phyloP scores from a whole-genome alignment of 805 yeast species.

The Candida suzukii region DNA sequence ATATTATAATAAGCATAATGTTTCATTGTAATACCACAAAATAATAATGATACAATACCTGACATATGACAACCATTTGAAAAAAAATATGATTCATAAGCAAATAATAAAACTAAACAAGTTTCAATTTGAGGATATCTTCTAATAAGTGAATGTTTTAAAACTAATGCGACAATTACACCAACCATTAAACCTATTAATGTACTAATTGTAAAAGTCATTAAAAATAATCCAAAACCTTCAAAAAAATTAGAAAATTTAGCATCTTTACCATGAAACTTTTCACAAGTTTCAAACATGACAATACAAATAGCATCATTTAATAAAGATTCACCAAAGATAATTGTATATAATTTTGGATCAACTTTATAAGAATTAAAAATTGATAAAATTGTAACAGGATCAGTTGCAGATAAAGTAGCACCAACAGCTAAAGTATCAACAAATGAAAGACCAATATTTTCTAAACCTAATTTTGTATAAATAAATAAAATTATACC shows the following conservation, averaged over 20 bases:
- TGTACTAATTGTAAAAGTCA: constrained; percentile 88
- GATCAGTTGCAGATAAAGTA: constrained; percentile 96
- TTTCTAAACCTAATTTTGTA: constrained; percentile 89
- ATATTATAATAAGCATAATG: constrained; percentile 96
- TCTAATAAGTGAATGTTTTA: constrained; percentile 89
- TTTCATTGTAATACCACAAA: constrained; percentile 94
- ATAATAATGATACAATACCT: constrained; percentile 89
- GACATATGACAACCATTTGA: constrained; percentile 99
- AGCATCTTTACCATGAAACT: constrained; percentile 83
- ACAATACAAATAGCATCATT: constrained; percentile 98
- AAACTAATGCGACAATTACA: constrained; percentile 76
- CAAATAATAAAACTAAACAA: constrained; percentile 81
- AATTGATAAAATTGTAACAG: constrained; percentile 92
- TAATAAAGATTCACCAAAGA: constrained; percentile 90
- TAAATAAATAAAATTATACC: constrained; percentile 85
- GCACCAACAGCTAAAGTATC: constrained; percentile 98
- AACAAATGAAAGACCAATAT: constrained; percentile 84
- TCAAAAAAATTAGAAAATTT: constrained; percentile 74
- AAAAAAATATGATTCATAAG: constrained; percentile 94
- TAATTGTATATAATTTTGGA: constrained; percentile 93
- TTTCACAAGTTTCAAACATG: constrained; percentile 97
- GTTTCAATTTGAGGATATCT: constrained; percentile 97
- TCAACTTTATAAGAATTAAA: constrained; percentile 97
- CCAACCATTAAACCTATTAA: constrained; percentile 87
- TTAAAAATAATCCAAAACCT: constrained; percentile 87